Evolutionary conservation across 176 grass and related monocot species (phyloP), one percentile per base, ranked within the genome.

Genomic region (Oryza australiensis): DNA sequence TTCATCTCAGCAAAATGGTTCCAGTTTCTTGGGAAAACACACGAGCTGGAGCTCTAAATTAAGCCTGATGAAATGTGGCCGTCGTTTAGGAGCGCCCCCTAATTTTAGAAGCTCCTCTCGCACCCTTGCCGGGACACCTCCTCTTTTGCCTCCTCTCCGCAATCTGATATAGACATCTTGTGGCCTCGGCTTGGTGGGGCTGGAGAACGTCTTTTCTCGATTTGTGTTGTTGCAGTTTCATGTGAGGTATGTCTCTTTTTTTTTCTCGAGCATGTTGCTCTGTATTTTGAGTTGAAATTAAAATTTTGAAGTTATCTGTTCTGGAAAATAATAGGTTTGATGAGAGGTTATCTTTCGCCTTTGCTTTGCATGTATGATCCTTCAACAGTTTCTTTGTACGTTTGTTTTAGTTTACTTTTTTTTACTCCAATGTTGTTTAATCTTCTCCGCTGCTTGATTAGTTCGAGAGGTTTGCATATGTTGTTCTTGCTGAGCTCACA

Each of bases 91-190:
- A 74, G 35, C 5, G 1, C 45, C 60, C 7, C 35, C 88, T 90
- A 90, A 79, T 70, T 80, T 90, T 90, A 75, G 88, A 48, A 32
- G 8, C 7, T 38, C 74, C 86, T 51, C 75, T 55, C 22, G 14
- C 18, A 11, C 23, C 75, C 70, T 78, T 87, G 72, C 14, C 72
- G 15, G 66, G 73, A 76, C 63, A 23, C 72, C 38, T 82, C 69
- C 85, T 70, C 72, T 69, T 82, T 87, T 82, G 10, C 70, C 88
- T 87, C 84, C 84, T 69, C 63, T 79, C 88, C 84, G 70, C 88
- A 42, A 74, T 86, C 70, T 83, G 74, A 86, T 90, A 86, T 78
- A 75, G 88, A 9, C 79, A 68, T 68, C 71, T 5, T 23, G 84
- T 68, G 75, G 82, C 75, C 74, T 82, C 73, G 68, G 84, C 35